Conservation (phyloP, 208 protist species). For the Crithidia brevicula region DNA sequence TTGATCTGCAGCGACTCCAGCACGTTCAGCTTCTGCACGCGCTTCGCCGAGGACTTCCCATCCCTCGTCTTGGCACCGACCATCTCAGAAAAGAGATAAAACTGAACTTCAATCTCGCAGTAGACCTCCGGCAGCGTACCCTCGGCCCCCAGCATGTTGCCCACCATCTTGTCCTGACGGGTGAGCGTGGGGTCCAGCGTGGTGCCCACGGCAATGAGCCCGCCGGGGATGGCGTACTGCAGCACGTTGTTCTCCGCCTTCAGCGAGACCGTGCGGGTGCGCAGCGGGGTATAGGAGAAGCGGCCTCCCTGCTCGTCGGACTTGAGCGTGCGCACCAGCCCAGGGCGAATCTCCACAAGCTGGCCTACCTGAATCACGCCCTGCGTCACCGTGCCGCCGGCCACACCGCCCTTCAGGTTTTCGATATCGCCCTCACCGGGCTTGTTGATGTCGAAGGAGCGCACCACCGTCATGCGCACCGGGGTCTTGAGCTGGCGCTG, state of each 20-base stretch:
- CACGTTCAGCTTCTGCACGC: slow-evolving; percentile 94
- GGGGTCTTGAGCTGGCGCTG: slow-evolving; percentile 93
- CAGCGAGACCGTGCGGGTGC: slow-evolving; percentile 94
- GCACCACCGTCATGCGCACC: slow-evolving; percentile 98
- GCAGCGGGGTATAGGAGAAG: slow-evolving; percentile 96
- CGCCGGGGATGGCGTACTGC: slow-evolving; percentile 99
- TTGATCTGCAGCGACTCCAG: slow-evolving; percentile 99
- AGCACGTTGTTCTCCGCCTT: slow-evolving; percentile 98
- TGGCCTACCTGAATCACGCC: slow-evolving; percentile 98
- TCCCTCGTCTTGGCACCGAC: slow-evolving; percentile 89
- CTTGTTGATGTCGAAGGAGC: slow-evolving; percentile 99
- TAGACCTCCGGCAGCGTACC: slow-evolving; percentile 97
- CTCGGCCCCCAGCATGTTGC: slow-evolving; percentile 92
- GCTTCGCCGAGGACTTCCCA: slow-evolving; percentile 60
- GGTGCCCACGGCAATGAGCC: slow-evolving; percentile 99
- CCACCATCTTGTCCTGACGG: slow-evolving; percentile 98
- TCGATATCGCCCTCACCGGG: slow-evolving; percentile 96
- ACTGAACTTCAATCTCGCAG: slow-evolving; percentile 98
- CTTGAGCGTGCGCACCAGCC: slow-evolving; percentile 82
- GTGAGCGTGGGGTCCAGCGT: slow-evolving; percentile 99
- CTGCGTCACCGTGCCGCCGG: slow-evolving; percentile 98
- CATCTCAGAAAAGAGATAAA: slow-evolving; percentile 97
- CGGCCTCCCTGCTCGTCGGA: slow-evolving; percentile 79
- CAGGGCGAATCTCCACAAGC: slow-evolving; percentile 99
- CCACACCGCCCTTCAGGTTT: slow-evolving; percentile 97